phyloP scores from a whole-genome alignment of 495 filamentous ascomycete genomes.

The Ramalina peruviana region DNA sequence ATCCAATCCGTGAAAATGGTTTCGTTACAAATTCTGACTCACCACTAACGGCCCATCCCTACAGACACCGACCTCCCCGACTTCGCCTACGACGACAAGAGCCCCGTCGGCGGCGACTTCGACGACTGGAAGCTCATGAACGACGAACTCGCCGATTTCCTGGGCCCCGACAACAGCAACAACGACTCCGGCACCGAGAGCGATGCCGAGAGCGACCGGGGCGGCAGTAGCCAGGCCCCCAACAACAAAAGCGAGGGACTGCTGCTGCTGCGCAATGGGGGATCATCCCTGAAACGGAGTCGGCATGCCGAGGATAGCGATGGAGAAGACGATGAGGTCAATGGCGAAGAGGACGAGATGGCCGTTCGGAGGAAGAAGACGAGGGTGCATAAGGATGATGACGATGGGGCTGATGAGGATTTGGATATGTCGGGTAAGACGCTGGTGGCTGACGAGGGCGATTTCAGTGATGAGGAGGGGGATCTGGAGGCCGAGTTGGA shows the following conservation, averaged over 20 bases:
- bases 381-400: background rate
- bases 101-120: conserved; percentile 38
- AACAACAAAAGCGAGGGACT: conserved; percentile 16
- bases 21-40: too few species aligned
- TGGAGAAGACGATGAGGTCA: conserved; percentile 20
- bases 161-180: conserved; percentile 43
- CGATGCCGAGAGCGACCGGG: conserved; percentile 20
- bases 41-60: too few species aligned
- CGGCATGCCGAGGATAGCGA: conserved; percentile 12
- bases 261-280: conserved; percentile 12
- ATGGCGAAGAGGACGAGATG: conserved; percentile 2
- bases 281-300: conserved; percentile 18
- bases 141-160: conserved; percentile 65
- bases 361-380: background rate
- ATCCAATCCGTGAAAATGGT: too few species aligned
- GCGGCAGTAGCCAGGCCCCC: conserved; percentile 11
- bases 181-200: conserved; percentile 26
- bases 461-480: conserved; percentile 7
- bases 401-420: background rate
- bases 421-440: background rate
- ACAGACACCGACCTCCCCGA: conserved; percentile 8
- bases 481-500: conserved; percentile 15
- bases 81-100: conserved; percentile 35
- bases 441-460: background rate
- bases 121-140: conserved; percentile 51